phyloP scores from a whole-genome alignment of 768 basidiomycete species.

The Polyporus arcularius region DNA sequence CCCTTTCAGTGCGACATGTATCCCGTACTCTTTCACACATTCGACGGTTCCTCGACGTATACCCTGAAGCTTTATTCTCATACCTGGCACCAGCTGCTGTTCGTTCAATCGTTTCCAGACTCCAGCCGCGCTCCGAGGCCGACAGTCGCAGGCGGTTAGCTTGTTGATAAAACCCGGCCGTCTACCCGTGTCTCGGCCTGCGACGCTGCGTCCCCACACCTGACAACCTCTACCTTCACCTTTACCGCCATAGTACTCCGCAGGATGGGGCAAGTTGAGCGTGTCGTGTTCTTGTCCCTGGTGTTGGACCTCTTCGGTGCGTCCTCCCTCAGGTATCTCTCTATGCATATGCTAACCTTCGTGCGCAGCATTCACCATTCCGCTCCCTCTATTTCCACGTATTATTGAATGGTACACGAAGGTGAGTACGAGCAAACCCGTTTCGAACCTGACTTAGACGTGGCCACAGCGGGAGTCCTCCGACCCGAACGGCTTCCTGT shows the following conservation, averaged over 20 bases:
- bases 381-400: constrained; percentile 97
- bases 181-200: neutral
- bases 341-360: constrained; percentile 11
- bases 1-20: constrained; percentile 4
- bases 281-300: constrained; percentile 85
- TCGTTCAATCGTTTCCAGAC: neutral
- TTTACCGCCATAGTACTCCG: neutral
- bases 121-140: neutral
- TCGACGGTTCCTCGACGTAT: neutral
- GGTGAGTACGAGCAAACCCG: constrained; percentile 40
- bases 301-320: constrained; percentile 83
- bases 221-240: neutral
- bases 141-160: constrained; percentile 3
- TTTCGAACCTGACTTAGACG: neutral
- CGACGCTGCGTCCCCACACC: constrained; percentile 2
- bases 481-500: constrained; percentile 70
- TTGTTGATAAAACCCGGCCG: constrained; percentile 8
- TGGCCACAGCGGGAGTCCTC: constrained; percentile 64
- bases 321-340: constrained; percentile 20
- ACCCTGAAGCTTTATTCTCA: constrained; percentile 9
- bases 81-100: constrained; percentile 2
- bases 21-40: constrained; percentile 3
- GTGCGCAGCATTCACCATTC: constrained; percentile 81
- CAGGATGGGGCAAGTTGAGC: constrained; percentile 68
- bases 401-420: constrained; percentile 90